Percentiles rank a stretch among this genome's conserved stretches.
Evolutionary conservation across 179 eudicot species (phyloP).

Genomic region (Silene noctiflora): DNA sequence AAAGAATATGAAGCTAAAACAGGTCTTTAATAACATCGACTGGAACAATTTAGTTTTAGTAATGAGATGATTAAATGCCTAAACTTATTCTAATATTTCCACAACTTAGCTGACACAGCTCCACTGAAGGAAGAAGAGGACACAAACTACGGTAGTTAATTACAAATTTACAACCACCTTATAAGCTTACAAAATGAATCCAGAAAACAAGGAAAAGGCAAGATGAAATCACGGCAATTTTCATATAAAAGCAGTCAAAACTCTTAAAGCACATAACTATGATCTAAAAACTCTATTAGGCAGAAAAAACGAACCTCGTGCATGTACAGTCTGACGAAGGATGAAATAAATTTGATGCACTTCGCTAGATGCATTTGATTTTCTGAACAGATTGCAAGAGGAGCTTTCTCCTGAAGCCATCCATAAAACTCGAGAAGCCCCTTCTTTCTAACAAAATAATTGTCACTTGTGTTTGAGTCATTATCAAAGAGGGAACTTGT

Average conservation of each 20-base stretch:
- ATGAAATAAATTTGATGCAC: constrained; percentile 53
- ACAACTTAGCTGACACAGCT: neutral
- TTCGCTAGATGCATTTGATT: constrained; percentile 31
- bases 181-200: neutral
- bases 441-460: constrained; percentile 34
- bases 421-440: constrained; percentile 51
- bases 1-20: neutral
- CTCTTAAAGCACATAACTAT: neutral
- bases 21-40: neutral
- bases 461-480: constrained; percentile 26
- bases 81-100: neutral
- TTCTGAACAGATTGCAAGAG: constrained; percentile 30
- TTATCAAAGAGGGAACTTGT: constrained; percentile 21
- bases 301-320: constrained; percentile 52
- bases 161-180: neutral
- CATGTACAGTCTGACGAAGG: constrained; percentile 65
- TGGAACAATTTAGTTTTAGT: neutral
- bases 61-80: neutral
- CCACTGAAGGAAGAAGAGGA: neutral
- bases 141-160: neutral
- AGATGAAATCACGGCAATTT: neutral
- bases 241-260: neutral
- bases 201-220: neutral
- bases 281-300: neutral
- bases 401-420: constrained; percentile 63